Percentiles rank a stretch among this genome's conserved stretches.
phyloP scores from a whole-genome alignment of 208 protist species.

The Acanthamoeba healyi region DNA sequence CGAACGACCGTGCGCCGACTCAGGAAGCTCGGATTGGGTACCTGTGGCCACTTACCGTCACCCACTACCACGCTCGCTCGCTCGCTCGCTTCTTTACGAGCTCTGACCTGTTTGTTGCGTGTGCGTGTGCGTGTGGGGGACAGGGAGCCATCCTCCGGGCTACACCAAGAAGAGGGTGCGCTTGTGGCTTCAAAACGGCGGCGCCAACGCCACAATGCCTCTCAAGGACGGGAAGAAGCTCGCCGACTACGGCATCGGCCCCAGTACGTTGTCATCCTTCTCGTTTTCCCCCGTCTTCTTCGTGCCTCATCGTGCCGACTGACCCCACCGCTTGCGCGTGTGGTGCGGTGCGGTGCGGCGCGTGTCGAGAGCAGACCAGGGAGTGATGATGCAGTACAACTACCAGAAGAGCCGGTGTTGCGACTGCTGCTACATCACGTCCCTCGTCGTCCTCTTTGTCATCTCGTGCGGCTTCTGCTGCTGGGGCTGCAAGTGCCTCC shows the following conservation, averaged over 20 bases:
- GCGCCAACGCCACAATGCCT: not conserved
- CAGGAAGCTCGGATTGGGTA: not conserved
- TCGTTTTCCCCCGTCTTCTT: not conserved
- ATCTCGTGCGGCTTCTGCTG: slow-evolving; percentile 15
- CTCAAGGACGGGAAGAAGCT: not conserved
- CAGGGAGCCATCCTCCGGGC: not conserved
- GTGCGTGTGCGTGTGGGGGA: no score
- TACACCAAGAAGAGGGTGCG: not conserved
- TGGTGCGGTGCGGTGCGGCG: no score
- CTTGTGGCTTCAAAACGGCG: not conserved
- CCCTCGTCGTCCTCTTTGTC: not conserved
- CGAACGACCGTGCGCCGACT: not conserved
- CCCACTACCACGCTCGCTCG: no score
- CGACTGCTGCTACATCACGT: not conserved
- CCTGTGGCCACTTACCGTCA: no score
- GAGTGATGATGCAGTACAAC: slow-evolving; percentile 1
- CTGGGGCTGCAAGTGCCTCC: not conserved
- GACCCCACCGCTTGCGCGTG: no score
- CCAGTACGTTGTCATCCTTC: not conserved
- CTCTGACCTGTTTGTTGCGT: no score
- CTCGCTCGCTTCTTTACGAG: no score
- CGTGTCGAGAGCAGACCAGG: not conserved
- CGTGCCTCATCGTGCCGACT: no score
- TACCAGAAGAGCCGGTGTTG: not conserved
- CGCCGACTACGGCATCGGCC: not conserved